Percentiles rank a stretch among this genome's conserved stretches.
Conservation (phyloP, 352 stramenopile species). For the Proteromonas lacertae region DNA sequence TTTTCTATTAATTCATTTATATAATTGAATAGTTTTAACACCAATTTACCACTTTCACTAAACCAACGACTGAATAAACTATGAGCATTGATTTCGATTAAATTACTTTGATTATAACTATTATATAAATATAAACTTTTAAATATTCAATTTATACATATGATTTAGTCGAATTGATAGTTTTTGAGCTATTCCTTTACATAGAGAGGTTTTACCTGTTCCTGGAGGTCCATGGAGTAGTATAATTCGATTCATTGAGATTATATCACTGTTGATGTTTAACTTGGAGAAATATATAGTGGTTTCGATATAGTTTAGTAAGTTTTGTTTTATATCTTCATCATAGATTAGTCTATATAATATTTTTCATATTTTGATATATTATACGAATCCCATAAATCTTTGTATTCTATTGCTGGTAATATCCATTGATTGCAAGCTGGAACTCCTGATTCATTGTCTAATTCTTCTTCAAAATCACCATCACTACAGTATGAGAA, state of each 20-base stretch:
- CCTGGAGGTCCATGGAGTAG: constrained; percentile 50
- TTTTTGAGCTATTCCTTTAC: constrained; percentile 53
- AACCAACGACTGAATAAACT: constrained; percentile 60
- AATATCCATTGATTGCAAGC: neutral
- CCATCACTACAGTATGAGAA: neutral
- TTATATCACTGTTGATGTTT: constrained; percentile 38
- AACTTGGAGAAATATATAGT: constrained; percentile 43
- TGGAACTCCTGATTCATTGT: neutral
- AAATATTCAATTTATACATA: constrained; percentile 22
- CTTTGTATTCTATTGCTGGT: neutral
- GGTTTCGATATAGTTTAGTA: constrained; percentile 44
- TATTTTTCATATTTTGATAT: no score
- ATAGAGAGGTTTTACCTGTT: constrained; percentile 60
- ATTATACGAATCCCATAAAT: constrained; percentile 1
- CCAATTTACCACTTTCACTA: constrained; percentile 57
- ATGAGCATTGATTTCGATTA: constrained; percentile 61
- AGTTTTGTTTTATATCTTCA: constrained; percentile 23
- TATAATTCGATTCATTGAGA: constrained; percentile 53
- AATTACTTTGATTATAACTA: no score
- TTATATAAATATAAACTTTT: no score
- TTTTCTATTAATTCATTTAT: constrained; percentile 51
- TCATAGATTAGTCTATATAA: constrained; percentile 34
- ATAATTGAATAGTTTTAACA: constrained; percentile 54
- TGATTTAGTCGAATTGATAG: constrained; percentile 35
- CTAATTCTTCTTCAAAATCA: neutral